phyloP scores from a whole-genome alignment of 2,329 filamentous ascomycete species.

The Diaporthe humulicola region DNA sequence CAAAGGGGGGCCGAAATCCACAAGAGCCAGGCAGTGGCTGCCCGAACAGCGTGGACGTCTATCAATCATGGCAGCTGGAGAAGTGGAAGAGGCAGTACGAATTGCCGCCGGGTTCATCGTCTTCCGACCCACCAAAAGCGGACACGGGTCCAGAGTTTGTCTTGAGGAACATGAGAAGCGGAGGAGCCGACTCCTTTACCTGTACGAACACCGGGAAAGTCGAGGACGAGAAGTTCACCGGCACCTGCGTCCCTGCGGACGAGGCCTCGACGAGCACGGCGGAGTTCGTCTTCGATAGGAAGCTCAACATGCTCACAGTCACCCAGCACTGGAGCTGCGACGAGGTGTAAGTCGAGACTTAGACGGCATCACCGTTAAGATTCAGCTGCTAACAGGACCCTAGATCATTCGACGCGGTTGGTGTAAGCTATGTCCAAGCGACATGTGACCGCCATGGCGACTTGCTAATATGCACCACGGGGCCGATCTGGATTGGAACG shows the following conservation, averaged over 20 bases:
- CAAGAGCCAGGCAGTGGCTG: constrained; percentile 1
- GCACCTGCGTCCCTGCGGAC: background rate
- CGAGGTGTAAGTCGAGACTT: background rate
- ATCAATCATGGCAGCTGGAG: constrained; percentile 17
- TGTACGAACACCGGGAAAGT: background rate
- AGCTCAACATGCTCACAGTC: constrained; percentile 15
- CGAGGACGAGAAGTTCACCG: background rate
- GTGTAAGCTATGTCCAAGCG: constrained; percentile 11
- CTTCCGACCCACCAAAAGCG: background rate
- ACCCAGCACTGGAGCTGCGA: constrained; percentile 3
- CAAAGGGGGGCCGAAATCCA: background rate
- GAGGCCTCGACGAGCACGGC: background rate
- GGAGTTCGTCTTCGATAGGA: constrained; percentile 2
- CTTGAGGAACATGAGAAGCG: background rate
- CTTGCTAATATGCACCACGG: background rate
- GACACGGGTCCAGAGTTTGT: constrained; percentile 3
- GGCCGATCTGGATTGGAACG: constrained; percentile 12
- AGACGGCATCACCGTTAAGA: background rate
- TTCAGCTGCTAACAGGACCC: background rate
- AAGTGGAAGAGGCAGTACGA: constrained; percentile 15
- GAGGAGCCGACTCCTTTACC: background rate
- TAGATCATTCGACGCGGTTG: background rate
- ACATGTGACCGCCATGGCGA: constrained; percentile 12
- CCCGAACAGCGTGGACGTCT: background rate
- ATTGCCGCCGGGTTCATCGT: background rate